Evolutionary conservation across 2,329 filamentous ascomycete species (phyloP).

Genomic region (Colletotrichum sp.): DNA sequence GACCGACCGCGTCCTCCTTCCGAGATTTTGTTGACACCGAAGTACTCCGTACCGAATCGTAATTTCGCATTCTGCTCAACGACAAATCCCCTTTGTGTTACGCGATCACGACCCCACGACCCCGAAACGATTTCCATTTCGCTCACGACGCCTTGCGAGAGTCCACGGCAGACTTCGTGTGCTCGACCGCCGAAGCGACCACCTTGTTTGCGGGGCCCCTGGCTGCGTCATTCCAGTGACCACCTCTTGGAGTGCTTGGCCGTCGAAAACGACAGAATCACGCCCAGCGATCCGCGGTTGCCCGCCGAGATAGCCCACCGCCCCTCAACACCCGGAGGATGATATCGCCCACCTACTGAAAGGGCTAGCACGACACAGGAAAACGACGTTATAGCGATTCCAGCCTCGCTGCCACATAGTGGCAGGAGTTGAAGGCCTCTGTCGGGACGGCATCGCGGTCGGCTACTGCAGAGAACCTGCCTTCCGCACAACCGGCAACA

Average conservation of each 20-base stretch:
- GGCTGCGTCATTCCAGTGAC: slow-evolving; percentile 15
- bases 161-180: not conserved
- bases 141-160: not conserved
- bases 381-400: not conserved
- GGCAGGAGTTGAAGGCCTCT: not conserved
- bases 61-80: slow-evolving; percentile 17
- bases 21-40: slow-evolving; percentile 22
- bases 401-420: not conserved
- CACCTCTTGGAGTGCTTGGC: not conserved
- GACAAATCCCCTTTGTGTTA: slow-evolving; percentile 17
- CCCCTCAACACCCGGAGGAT: not conserved
- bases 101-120: slow-evolving; percentile 14
- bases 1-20: slow-evolving; percentile 21
- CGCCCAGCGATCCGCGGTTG: not conserved
- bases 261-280: slow-evolving; percentile 7
- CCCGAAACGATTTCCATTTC: slow-evolving; percentile 3
- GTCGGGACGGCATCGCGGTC: not conserved
- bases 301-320: not conserved
- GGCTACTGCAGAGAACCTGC: not conserved
- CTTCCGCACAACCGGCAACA: slow-evolving; percentile 6
- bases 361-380: not conserved
- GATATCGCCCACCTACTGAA: not conserved
- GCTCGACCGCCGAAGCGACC: not conserved
- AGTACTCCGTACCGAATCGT: slow-evolving; percentile 9
- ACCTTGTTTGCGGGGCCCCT: slow-evolving; percentile 12